A percentile compares a stretch with the other conserved stretches of the same genome.
These are phyloP conservation scores for Jatropha podagrica DNA, from an alignment of 441 rosid species.

Conservation along the genomic window DNA sequence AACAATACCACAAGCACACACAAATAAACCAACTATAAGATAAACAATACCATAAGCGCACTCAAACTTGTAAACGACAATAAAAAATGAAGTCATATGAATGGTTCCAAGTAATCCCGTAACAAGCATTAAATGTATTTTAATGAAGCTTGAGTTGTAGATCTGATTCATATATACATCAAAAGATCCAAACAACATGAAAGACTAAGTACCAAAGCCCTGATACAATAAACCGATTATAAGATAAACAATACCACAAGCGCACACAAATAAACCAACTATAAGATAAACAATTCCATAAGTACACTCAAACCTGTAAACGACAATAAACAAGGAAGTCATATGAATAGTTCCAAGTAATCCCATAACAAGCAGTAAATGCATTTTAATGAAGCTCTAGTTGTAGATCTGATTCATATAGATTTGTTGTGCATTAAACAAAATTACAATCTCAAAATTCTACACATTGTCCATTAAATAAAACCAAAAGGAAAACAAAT, in stretches of 20 bases:
- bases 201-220: constrained; percentile 68
- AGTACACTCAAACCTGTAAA: neutral
- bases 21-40: neutral
- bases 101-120: neutral
- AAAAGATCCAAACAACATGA: constrained; percentile 62
- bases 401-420: neutral
- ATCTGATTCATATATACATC: constrained; percentile 36
- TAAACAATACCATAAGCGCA: no score
- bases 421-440: neutral
- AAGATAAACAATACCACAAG: constrained; percentile 13
- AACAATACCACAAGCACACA: neutral
- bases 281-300: no score
- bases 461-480: neutral
- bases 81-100: neutral
- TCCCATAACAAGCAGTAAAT: neutral
- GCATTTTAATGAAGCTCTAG: neutral
- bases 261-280: neutral
- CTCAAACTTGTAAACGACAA: neutral
- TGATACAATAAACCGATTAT: constrained; percentile 31
- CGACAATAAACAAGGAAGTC: neutral
- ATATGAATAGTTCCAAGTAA: neutral
- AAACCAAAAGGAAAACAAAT: neutral
- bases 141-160: neutral
- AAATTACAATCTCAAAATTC: neutral
- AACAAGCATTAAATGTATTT: neutral